A percentile compares a stretch with the other conserved stretches of the same genome.
phyloP scores from a whole-genome alignment of 1,284 basidiomycete genomes.

The Omphalotus olearius region DNA sequence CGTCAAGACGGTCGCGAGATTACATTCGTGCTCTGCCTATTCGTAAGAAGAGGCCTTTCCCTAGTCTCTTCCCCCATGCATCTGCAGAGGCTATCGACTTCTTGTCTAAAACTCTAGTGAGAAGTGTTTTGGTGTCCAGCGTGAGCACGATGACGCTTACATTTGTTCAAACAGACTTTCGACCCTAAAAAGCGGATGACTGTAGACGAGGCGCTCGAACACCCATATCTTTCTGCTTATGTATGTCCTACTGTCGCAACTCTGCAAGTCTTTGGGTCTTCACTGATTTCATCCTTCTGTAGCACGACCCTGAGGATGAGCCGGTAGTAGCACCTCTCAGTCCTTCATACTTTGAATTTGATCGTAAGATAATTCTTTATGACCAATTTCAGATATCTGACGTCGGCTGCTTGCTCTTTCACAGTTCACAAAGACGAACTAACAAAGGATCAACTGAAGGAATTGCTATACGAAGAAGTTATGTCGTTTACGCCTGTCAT shows the following conservation, averaged over 20 bases:
- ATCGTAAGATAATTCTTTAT: constrained; percentile 44
- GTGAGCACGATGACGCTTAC: too few relatives aligned
- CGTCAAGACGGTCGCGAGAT: constrained; percentile 77
- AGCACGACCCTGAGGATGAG: constrained; percentile 82
- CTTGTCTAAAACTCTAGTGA: constrained; percentile 74
- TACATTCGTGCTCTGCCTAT: constrained; percentile 80
- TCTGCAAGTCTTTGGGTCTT: background rate
- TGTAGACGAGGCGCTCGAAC: constrained; percentile 81
- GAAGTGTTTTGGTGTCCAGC: constrained; percentile 22
- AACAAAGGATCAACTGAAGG: constrained; percentile 72
- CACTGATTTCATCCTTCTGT: background rate
- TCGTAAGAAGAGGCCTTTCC: constrained; percentile 59
- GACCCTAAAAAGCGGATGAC: constrained; percentile 86
- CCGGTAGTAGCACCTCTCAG: constrained; percentile 87
- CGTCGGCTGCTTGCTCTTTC: background rate
- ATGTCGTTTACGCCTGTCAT: constrained; percentile 8
- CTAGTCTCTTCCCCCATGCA: constrained; percentile 63
- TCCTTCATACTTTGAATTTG: constrained; percentile 92
- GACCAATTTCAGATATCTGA: constrained; percentile 1
- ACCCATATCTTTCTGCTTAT: constrained; percentile 65
- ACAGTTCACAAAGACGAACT: constrained; percentile 76
- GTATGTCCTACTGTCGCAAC: constrained; percentile 31
- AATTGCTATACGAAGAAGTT: constrained; percentile 60
- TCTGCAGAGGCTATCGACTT: constrained; percentile 81
- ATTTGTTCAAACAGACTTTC: constrained; percentile 49